A percentile compares a stretch with the other conserved stretches of the same genome.
Conservation (phyloP, 2,329 filamentous ascomycete genomes). For the Emmonsiellopsis sp. region DNA sequence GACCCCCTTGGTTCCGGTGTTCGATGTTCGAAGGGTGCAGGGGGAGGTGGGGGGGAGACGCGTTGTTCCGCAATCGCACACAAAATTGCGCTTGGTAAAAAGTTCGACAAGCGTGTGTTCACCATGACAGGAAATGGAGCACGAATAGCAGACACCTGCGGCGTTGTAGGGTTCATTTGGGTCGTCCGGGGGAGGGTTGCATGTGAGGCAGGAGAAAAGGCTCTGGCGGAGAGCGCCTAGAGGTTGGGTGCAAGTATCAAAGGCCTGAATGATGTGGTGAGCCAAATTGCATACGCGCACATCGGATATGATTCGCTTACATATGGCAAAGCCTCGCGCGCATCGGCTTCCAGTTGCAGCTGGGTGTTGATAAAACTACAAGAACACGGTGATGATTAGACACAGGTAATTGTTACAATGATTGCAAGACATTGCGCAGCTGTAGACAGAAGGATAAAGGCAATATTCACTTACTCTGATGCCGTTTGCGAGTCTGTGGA, state of each 20-base stretch:
- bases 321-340: slow-evolving; percentile 88
- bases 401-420: background rate
- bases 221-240: slow-evolving; percentile 79
- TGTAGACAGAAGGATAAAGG: background rate
- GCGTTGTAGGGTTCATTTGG: slow-evolving; percentile 50
- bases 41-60: slow-evolving; percentile 61
- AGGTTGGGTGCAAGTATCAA: slow-evolving; percentile 85
- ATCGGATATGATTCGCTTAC: slow-evolving; percentile 40
- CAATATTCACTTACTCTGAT: slow-evolving; percentile 46
- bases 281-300: background rate
- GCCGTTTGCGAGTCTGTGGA: slow-evolving; percentile 62
- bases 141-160: slow-evolving; percentile 90
- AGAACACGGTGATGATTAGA: background rate
- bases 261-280: slow-evolving; percentile 39
- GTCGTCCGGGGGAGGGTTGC: slow-evolving; percentile 62
- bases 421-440: background rate
- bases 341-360: slow-evolving; percentile 85
- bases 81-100: slow-evolving; percentile 90
- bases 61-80: slow-evolving; percentile 90
- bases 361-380: slow-evolving; percentile 77
- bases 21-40: slow-evolving; percentile 62
- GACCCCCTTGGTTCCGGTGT: slow-evolving; percentile 69
- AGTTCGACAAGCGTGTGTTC: slow-evolving; percentile 92
- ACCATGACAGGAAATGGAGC: slow-evolving; percentile 92
- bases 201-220: slow-evolving; percentile 88